Base-by-base conservation (phyloP, 306 rosid genomes). In the Sicyos edulis region DNA sequence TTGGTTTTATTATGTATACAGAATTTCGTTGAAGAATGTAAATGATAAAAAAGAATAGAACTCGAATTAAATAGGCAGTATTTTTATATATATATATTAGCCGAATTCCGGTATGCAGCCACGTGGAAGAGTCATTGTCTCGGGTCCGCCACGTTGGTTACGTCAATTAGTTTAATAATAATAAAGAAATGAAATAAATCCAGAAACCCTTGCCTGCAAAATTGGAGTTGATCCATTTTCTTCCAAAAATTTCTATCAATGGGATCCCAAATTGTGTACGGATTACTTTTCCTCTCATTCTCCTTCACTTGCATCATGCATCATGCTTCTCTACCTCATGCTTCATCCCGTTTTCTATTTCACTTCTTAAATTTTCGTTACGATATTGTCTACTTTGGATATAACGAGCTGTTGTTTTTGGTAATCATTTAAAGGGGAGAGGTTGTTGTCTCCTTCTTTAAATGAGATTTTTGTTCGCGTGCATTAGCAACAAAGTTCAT, bases 241-340 rank as follows among this genome's bases (percentile, higher is more conserved):
- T 24, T 65, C 52, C 71, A 5, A 3, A 3, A 63, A 10, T 63
- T 64, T 26, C 29, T 32, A 15, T 65, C 26, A 3, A 71, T 71
- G 75, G 75, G 7, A 34, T 53, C 19, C 2, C 8, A 53, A 54
- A 29, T 72, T 6, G 52, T 72, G 22, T 55, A 72, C 53, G 75
- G 75, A 55, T 14, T 72, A n/a, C 40, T 72, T 5, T 72, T 72
- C 40, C 44, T 72, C 40, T 72, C 76, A 0, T 72, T 72, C 54
- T 54, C 67, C 34, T 72, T 40, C 55, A 22, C 67, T 57, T 72
- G 20, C 76, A 72, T 72, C 76, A 54, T 72, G 20, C 76, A 72
- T 72, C 76, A 54, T 37, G 76, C 65, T 72, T 0, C 66, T 72
- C 54, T 66, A 72, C 55, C 21, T 56, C 5, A 5, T 56, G 21